These are phyloP conservation scores for Geotrichum candidum DNA, from an alignment of 1,139 yeast species.

Conservation along the genomic window DNA sequence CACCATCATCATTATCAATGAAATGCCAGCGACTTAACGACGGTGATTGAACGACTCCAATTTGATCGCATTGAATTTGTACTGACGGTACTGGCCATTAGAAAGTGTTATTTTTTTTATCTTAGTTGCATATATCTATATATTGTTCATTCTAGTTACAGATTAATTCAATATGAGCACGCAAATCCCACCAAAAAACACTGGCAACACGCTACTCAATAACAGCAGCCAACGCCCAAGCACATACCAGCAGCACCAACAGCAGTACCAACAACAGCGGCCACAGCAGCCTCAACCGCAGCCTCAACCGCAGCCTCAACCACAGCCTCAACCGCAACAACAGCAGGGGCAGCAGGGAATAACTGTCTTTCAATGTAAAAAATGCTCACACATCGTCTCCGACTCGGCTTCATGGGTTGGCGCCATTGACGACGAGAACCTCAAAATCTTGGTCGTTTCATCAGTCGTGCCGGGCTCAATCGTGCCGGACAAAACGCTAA, in stretches of 20 bases:
- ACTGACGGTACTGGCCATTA: neutral
- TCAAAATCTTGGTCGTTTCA: conserved; percentile 9
- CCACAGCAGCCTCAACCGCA: neutral
- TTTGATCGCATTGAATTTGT: neutral
- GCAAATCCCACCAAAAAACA: neutral
- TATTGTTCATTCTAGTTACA: neutral
- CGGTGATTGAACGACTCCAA: neutral
- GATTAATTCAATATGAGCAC: neutral
- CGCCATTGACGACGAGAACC: conserved; percentile 11
- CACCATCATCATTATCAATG: neutral
- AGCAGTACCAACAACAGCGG: neutral
- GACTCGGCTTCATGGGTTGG: conserved; percentile 13
- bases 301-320: neutral
- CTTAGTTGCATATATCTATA: neutral
- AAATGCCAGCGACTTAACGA: neutral
- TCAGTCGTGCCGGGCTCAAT: conserved; percentile 13
- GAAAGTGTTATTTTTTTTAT: neutral
- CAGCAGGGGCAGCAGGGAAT: neutral
- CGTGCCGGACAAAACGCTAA: neutral
- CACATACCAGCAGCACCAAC: neutral
- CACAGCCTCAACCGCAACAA: neutral
- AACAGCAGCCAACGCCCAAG: neutral
- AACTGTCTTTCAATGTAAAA: conserved; percentile 15
- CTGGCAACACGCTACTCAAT: neutral
- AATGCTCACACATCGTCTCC: conserved; percentile 12